phyloP scores from a whole-genome alignment of 345 rosid species.

The Mangifera indica region DNA sequence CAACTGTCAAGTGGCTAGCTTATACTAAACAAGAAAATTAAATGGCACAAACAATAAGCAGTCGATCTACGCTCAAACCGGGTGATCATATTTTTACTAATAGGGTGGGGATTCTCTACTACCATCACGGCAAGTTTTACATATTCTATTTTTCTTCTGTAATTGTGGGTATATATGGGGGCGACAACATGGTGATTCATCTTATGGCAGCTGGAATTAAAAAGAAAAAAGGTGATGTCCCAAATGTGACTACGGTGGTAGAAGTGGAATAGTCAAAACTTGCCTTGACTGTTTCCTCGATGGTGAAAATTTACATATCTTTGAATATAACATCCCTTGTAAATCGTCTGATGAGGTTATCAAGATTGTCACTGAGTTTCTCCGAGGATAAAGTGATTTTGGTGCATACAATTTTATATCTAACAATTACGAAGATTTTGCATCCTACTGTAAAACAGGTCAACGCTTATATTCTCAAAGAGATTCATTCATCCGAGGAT shows the following conservation, averaged over 20 bases:
- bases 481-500: too few species aligned
- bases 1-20: too few species aligned
- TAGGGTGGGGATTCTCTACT: background rate
- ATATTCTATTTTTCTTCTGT: background rate
- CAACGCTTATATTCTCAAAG: too few species aligned
- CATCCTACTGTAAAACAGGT: too few species aligned
- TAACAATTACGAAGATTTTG: too few species aligned
- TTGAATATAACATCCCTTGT: too few species aligned
- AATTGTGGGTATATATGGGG: too few species aligned
- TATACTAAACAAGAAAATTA: too few species aligned
- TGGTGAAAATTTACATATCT: background rate
- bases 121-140: background rate
- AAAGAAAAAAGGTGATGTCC: too few species aligned
- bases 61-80: background rate
- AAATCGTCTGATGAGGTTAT: background rate
- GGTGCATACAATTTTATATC: background rate
- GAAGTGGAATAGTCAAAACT: background rate
- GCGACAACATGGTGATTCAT: too few species aligned
- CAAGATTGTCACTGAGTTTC: background rate
- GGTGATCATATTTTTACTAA: background rate
- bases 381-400: background rate
- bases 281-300: background rate
- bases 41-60: background rate
- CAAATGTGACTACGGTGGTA: too few species aligned
- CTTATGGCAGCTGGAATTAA: too few species aligned